Evolutionary conservation across 352 stramenopile species (phyloP).

Genomic region (Lagenidium sp.): DNA sequence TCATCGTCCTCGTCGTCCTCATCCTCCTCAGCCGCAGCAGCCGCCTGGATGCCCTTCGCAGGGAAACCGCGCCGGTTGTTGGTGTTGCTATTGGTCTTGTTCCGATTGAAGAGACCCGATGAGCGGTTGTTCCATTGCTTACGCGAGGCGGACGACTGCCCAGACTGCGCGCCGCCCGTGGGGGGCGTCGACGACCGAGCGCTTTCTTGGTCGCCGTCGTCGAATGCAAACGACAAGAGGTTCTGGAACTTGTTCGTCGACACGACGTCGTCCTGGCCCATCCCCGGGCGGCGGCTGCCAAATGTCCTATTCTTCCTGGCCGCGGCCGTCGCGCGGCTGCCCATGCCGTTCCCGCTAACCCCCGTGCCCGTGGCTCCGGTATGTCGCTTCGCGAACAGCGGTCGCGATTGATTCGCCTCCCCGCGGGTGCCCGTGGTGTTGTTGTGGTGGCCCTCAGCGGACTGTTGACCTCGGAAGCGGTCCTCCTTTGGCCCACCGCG

Average conservation of each 20-base stretch:
- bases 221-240: conserved; percentile 62
- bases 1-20: conserved; percentile 11
- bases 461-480: not conserved
- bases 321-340: conserved; percentile 1
- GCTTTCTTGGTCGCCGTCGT: conserved; percentile 26
- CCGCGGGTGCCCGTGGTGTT: conserved; percentile 6
- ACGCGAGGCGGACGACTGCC: not conserved
- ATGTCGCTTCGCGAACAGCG: not conserved
- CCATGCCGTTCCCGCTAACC: too few relatives aligned
- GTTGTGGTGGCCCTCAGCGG: conserved; percentile 6
- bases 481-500: conserved; percentile 1
- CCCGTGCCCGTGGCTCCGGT: conserved; percentile 3
- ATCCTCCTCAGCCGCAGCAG: conserved; percentile 3
- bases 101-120: too few relatives aligned
- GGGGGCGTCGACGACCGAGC: not conserved
- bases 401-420: conserved; percentile 19
- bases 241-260: conserved; percentile 86
- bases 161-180: not conserved
- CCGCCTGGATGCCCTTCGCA: not conserved
- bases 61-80: not conserved
- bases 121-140: too few relatives aligned
- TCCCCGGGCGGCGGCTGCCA: too few relatives aligned
- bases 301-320: conserved; percentile 17
- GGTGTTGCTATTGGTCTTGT: conserved; percentile 1
- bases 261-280: too few relatives aligned